Evolutionary conservation across 169 alveolate genomes (phyloP), one percentile per base, ranked within the genome.

Genomic region (Eimeria tenella): DNA sequence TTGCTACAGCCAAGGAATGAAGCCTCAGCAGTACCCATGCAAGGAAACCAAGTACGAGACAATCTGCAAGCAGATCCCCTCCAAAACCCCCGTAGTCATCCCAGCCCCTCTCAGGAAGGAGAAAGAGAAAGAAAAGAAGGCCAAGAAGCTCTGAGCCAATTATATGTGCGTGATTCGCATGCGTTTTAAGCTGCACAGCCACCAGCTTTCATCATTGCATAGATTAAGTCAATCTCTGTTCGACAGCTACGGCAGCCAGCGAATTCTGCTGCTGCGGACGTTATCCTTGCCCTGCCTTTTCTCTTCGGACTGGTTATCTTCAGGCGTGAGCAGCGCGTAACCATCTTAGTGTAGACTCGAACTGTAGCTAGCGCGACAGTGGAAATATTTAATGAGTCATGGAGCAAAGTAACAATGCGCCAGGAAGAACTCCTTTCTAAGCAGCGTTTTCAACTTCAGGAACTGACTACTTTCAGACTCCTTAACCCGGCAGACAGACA

Each of bases 111-210:
- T 63, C 21, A 50, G 23, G 63, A 62, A 60, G 53, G 74, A 58
- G 52, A 84, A 84, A 79, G 92, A 84, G 62, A 84, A 84, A 79
- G 92, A 84, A 49, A 84, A 84, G 70, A 84, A 84, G 52, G 90
- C 58, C 75, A 84, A 84, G 81, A 60, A 84, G 50, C 65, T 50
- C 86, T 75, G 53, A 75, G 53, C 65, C n/a, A 9, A 75, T 15
- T 83, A 17, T 60, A 15, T 82, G 5, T 84, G 92, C 75, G 60
- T 23, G 79, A 53, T 62, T 60, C 81, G 92, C 92, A 62, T 84
- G 92, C 92, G 92, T 84, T 84, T 84, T 84, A 84, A 84, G 92
- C 92, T 84, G 92, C 92, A 84, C 56, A 84, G 79, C 92, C 92
- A 25, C 23, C 21, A 75, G 86, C 86, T 75, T 75, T 58, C 68